Conservation (phyloP, 2,329 filamentous ascomycete genomes). For the Fusarium protoensiforme region DNA sequence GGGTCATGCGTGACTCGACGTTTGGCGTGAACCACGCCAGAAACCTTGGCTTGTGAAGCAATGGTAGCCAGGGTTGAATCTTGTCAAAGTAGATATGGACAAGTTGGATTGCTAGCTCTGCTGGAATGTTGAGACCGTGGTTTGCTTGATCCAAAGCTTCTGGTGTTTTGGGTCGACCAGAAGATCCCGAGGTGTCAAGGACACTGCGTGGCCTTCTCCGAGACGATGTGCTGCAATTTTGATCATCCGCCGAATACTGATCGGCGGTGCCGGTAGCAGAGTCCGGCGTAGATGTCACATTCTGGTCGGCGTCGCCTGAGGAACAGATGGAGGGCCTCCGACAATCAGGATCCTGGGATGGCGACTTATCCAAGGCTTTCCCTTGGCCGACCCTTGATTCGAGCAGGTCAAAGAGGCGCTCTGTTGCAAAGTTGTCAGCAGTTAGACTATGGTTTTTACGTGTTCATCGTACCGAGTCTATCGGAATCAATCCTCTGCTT, state of each 20-base stretch:
- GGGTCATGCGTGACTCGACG: neutral
- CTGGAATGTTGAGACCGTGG: neutral
- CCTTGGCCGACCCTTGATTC: neutral
- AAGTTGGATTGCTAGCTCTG: neutral
- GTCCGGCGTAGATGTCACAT: no score
- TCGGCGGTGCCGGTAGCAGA: no score
- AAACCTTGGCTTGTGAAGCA: slow-evolving; percentile 5
- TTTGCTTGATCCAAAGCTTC: no score
- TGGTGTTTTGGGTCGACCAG: no score
- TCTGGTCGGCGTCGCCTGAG: no score
- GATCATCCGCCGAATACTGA: no score
- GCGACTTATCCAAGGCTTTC: neutral
- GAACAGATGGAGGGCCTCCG: no score
- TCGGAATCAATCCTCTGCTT: neutral
- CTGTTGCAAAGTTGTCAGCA: neutral
- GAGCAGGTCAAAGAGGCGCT: slow-evolving; percentile 7
- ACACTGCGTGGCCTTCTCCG: no score
- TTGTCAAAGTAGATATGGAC: slow-evolving; percentile 4
- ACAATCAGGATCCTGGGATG: neutral
- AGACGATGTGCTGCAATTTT: no score
- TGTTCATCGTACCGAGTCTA: neutral
- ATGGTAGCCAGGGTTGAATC: slow-evolving; percentile 2
- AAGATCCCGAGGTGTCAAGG: no score
- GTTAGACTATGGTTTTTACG: neutral
- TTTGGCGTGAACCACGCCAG: neutral